Conservation (phyloP, 371 early-diverging fungal genomes). For the Mortierella sp. region DNA sequence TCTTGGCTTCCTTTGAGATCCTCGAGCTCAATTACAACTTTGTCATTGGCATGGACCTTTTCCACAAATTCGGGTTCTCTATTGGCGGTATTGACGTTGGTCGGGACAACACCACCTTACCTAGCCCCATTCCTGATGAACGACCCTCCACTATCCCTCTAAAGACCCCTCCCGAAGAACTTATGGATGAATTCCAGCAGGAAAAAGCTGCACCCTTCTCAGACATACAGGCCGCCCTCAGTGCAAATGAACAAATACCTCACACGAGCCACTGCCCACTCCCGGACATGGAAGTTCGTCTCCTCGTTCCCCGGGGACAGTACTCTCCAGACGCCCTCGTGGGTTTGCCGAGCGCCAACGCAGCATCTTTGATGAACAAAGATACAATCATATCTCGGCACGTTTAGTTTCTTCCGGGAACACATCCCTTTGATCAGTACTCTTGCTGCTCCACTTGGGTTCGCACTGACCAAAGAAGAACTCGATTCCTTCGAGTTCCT, state of each 20-base stretch:
- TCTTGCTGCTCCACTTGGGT: background rate
- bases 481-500: too few species aligned
- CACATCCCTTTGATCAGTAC: background rate
- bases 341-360: slow-evolving; percentile 7
- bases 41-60: background rate
- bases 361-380: slow-evolving; percentile 7
- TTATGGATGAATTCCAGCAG: background rate
- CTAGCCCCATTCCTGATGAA: background rate
- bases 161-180: background rate
- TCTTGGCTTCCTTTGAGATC: slow-evolving; percentile 1
- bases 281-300: slow-evolving; percentile 11
- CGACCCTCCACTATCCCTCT: slow-evolving; percentile 6
- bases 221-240: background rate
- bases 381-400: background rate
- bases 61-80: background rate
- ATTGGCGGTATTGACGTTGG: slow-evolving; percentile 8
- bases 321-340: slow-evolving; percentile 5
- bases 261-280: slow-evolving; percentile 3
- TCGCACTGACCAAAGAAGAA: too few species aligned
- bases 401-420: background rate
- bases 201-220: background rate
- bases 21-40: slow-evolving; percentile 27
- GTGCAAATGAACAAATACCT: background rate
- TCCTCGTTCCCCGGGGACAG: slow-evolving; percentile 9
- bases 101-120: background rate